These are phyloP conservation scores for Sporothrix inflata DNA, from an alignment of 2,329 filamentous ascomycete species.

Conservation along the genomic window DNA sequence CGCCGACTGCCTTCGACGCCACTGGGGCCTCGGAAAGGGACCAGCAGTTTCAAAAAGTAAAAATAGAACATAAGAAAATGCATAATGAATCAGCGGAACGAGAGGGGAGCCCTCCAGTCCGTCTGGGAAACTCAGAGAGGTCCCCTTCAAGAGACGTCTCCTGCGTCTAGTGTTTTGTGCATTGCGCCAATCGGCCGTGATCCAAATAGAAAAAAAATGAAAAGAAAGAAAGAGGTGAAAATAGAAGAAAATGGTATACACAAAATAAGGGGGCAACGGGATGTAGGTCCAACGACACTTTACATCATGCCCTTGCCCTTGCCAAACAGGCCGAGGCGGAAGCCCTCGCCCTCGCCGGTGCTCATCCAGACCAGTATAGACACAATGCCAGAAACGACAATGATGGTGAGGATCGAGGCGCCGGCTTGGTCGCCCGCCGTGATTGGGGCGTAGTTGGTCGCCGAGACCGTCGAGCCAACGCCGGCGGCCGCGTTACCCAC, in stretches of 20 bases:
- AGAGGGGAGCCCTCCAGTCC: background rate
- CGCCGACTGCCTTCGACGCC: background rate
- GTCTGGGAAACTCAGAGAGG: background rate
- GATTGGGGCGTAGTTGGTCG: constrained; percentile 31
- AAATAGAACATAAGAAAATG: background rate
- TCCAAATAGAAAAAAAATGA: background rate
- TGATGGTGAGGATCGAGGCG: constrained; percentile 47
- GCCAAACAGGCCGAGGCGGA: constrained; percentile 27
- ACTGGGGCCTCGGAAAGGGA: constrained; percentile 2
- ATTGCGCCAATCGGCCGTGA: background rate
- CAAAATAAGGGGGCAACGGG: background rate
- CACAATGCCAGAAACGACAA: constrained; percentile 41
- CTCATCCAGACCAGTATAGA: constrained; percentile 46
- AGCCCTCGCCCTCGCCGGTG: constrained; percentile 34
- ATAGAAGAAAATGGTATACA: constrained; percentile 3
- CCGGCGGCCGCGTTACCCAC: constrained; percentile 42
- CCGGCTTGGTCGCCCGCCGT: constrained; percentile 46
- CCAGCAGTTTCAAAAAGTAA: constrained; percentile 14
- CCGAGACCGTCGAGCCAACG: background rate
- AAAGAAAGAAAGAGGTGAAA: background rate
- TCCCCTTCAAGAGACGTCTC: background rate
- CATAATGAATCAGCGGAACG: background rate
- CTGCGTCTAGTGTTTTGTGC: constrained; percentile 2
- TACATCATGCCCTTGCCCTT: constrained; percentile 33
- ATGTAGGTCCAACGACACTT: background rate